Percentiles rank a stretch among this genome's conserved stretches.
phyloP scores from a whole-genome alignment of 2,329 filamentous ascomycete genomes.

The Talaromyces sp. region DNA sequence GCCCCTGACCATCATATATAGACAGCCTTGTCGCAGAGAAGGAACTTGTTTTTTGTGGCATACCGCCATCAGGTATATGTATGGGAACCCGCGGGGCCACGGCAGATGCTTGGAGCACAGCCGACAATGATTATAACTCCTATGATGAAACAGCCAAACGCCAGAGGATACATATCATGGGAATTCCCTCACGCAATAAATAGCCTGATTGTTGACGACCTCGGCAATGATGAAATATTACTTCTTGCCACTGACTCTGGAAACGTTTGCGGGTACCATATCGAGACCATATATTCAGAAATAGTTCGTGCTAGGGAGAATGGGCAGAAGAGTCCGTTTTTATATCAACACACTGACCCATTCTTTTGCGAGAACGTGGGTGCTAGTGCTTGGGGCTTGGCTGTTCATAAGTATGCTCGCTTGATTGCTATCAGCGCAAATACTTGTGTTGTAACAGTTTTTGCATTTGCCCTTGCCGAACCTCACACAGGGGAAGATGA shows the following conservation, averaged over 20 bases:
- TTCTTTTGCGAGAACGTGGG: slow-evolving; percentile 76
- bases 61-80: slow-evolving; percentile 37
- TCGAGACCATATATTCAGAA: slow-evolving; percentile 44
- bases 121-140: slow-evolving; percentile 40
- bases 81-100: slow-evolving; percentile 38
- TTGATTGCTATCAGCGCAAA: slow-evolving; percentile 85
- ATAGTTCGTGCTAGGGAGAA: slow-evolving; percentile 30
- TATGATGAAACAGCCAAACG: slow-evolving; percentile 31
- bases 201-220: slow-evolving; percentile 60
- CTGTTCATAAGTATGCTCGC: slow-evolving; percentile 73
- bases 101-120: slow-evolving; percentile 31
- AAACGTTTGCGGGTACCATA: slow-evolving; percentile 67
- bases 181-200: slow-evolving; percentile 59
- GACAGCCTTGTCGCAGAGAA: slow-evolving; percentile 43
- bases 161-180: slow-evolving; percentile 51
- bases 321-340: slow-evolving; percentile 20
- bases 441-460: slow-evolving; percentile 52
- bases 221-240: slow-evolving; percentile 66
- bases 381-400: slow-evolving; percentile 80
- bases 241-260: slow-evolving; percentile 67
- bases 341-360: slow-evolving; percentile 32
- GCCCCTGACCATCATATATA: slow-evolving; percentile 5
- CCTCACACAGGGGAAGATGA: slow-evolving; percentile 14
- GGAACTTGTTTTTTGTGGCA: slow-evolving; percentile 44
- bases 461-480: slow-evolving; percentile 52